Evolutionary conservation across 2,329 filamentous ascomycete species (phyloP), one percentile per base, ranked within the genome.

Genomic region (Dactylellina parvicollis): DNA sequence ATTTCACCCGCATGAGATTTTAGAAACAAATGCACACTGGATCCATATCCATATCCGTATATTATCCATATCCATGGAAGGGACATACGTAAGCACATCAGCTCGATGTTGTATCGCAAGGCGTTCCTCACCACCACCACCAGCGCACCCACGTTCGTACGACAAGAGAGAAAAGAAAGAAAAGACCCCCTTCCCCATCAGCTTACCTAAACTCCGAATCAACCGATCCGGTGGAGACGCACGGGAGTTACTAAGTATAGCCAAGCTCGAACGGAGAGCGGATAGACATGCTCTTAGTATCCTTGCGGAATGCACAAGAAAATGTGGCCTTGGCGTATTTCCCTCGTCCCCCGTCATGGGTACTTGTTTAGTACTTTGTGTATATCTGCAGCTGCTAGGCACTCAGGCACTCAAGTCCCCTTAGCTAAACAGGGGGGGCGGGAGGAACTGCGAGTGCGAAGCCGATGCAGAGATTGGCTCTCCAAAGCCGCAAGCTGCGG

Each of bases 61-160:
- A n/a, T n/a, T n/a, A n/a, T n/a, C n/a, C n/a, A n/a, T n/a, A n/a
- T n/a, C 5, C 30, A 32, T 32, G 30, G 30, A 44, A 46, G 8
- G 20, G 12, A 32, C 46, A 30, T 50, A 50, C 46, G 46, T 50
- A 50, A 50, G 46, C 26, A 7, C 20, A 8, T 16, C 22, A 50
- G 12, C 46, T 50, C 8, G 46, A 28, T n/a, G n/a, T 50, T 50
- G 46, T 50, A 9, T 50, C 46, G 46, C 46, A 8, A 50, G 46
- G 26, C 46, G 46, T 22, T n/a, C n/a, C n/a, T n/a, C n/a, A n/a
- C n/a, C n/a, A n/a, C n/a, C n/a, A n/a, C n/a, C n/a, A n/a, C n/a
- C n/a, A n/a, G n/a, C n/a, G n/a, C n/a, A n/a, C n/a, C n/a, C n/a
- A n/a, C n/a, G n/a, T n/a, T n/a, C n/a, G n/a, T n/a, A n/a, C n/a